Conservation (phyloP, 139 green algal genomes). For the Edaphochlamys debaryana region DNA sequence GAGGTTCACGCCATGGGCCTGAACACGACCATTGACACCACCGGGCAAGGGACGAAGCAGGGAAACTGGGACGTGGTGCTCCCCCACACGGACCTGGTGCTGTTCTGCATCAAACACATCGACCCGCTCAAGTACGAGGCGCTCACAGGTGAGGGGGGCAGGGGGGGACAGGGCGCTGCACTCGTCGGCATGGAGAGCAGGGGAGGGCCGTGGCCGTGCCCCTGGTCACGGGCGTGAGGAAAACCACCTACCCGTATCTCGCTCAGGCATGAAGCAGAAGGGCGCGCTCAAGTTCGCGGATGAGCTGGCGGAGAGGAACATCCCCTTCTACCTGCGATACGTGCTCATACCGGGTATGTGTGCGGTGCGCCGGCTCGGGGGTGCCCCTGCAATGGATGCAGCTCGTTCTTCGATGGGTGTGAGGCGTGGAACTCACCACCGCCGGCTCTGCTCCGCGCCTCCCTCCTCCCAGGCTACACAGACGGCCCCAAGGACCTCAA, state of each 20-base stretch:
- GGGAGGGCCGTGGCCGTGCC: no score
- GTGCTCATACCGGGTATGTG: conserved; percentile 30
- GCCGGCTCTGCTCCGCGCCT: no score
- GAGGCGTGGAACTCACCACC: no score
- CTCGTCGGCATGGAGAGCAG: no score
- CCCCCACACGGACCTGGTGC: conserved; percentile 72
- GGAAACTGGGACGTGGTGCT: conserved; percentile 69
- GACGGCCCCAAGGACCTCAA: conserved; percentile 47
- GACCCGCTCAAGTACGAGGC: conserved; percentile 56
- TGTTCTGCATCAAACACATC: conserved; percentile 79
- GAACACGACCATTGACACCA: conserved; percentile 77
- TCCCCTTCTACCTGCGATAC: conserved; percentile 67
- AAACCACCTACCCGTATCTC: no score
- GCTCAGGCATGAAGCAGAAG: conserved; percentile 55
- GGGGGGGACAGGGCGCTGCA: no score
- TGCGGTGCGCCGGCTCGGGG: no score
- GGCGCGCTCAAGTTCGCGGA: conserved; percentile 64
- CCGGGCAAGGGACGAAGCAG: conserved; percentile 69
- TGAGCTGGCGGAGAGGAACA: conserved; percentile 56
- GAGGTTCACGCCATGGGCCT: conserved; percentile 72
- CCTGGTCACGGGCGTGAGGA: no score
- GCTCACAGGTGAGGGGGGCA: conserved; percentile 18
- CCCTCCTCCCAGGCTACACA: conserved; percentile 14
- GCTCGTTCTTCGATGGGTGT: no score
- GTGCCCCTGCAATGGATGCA: no score